Evolutionary conservation across 2,329 filamentous ascomycete genomes (phyloP).

Genomic region (Aspergillus intermedius): DNA sequence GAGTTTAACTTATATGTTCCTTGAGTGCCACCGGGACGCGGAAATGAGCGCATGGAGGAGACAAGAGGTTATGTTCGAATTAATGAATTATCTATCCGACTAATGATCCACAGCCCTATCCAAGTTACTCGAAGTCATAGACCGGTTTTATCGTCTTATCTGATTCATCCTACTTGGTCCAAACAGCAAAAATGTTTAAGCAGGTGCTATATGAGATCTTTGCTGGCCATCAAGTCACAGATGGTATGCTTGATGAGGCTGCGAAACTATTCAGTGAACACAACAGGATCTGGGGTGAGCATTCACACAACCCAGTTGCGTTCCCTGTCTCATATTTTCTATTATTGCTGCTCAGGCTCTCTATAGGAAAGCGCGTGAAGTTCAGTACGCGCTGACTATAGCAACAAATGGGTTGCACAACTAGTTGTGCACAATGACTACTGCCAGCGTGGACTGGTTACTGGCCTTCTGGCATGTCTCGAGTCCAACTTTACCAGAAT

Average conservation of each 20-base stretch:
- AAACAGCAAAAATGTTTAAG: too few species aligned
- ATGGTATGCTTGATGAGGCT: background rate
- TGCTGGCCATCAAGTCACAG: background rate
- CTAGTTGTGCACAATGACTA: background rate
- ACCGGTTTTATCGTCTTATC: too few species aligned
- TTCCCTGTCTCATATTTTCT: too few species aligned
- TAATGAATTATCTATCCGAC: too few species aligned
- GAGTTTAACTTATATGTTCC: too few species aligned
- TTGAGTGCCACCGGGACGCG: too few species aligned
- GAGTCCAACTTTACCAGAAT: background rate
- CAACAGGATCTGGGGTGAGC: background rate
- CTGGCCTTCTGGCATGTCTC: background rate
- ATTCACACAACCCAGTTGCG: background rate
- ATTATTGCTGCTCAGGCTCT: background rate
- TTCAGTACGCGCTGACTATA: background rate
- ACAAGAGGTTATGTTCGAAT: too few species aligned
- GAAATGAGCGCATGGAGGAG: too few species aligned
- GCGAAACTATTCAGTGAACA: background rate
- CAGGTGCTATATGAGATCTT: background rate
- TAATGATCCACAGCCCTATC: too few species aligned
- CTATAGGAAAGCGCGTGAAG: background rate
- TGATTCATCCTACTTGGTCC: too few species aligned
- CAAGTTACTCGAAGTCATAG: too few species aligned
- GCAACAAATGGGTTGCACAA: background rate
- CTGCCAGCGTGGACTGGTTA: background rate